Evolutionary conservation across 495 filamentous ascomycete genomes (phyloP).

Genomic region (Barbatosphaeria neglecta): DNA sequence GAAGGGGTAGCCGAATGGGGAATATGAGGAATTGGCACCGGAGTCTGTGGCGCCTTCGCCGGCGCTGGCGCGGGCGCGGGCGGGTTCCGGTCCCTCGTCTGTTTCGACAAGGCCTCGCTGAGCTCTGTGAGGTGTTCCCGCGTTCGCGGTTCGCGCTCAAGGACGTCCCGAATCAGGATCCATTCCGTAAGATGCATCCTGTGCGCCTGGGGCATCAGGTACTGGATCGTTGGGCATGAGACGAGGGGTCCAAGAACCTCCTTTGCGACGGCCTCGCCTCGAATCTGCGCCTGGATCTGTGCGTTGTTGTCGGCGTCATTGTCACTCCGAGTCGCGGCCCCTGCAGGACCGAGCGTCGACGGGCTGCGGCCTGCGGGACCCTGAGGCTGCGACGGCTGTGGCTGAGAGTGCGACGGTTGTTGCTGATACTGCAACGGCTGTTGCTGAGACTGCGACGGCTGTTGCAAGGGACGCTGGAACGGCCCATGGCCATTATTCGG

Average conservation of each 20-base stretch:
- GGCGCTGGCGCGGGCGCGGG: neutral
- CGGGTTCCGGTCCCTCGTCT: constrained; percentile 11
- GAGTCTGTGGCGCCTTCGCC: neutral
- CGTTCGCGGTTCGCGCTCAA: constrained; percentile 38
- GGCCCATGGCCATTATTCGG: constrained; percentile 19
- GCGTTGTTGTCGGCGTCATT: neutral
- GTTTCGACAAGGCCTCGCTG: constrained; percentile 31
- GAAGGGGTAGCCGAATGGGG: neutral
- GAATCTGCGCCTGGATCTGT: constrained; percentile 19
- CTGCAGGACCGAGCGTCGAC: neutral
- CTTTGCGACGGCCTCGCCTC: constrained; percentile 37
- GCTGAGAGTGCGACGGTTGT: neutral
- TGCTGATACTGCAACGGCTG: neutral
- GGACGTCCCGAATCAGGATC: constrained; percentile 48
- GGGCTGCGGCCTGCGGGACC: neutral
- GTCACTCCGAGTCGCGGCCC: neutral
- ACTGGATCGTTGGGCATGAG: constrained; percentile 49
- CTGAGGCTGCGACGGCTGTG: constrained; percentile 13
- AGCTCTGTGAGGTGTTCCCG: constrained; percentile 37
- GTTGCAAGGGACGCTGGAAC: constrained; percentile 16
- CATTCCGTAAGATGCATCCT: constrained; percentile 52
- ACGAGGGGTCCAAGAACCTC: constrained; percentile 50
- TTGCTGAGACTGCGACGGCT: constrained; percentile 8
- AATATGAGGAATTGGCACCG: neutral
- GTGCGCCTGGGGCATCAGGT: constrained; percentile 54